Base-by-base conservation (phyloP, 1,284 basidiomycete species). In the Naganishia sp. region DNA sequence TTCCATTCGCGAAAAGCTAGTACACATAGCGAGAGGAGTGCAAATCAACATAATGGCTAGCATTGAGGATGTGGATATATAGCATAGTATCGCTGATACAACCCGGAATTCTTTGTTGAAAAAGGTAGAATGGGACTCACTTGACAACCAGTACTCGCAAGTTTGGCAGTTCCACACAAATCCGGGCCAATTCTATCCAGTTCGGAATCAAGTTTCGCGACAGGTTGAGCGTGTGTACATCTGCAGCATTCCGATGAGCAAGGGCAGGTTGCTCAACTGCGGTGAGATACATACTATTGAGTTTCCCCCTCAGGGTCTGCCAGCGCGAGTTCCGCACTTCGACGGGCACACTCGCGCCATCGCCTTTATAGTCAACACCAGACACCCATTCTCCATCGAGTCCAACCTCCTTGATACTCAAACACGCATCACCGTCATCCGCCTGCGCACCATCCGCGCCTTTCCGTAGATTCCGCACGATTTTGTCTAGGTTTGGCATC, bases 381-480 rank as follows among this genome's bases (percentile, higher is more conserved):
- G 56, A 84, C 6, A 93, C 85, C 57, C 82, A 79, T 69, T 87
- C 85, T 70, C 83, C 83, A 71, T 94, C 90, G 21, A 97, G 82
- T 64, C 93, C 93, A 59, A 90, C 86, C 75, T 92, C 88, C 44
- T 86, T 85, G 53, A 97, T 81, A 59, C 85, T 84, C 21, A 97
- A 79, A 63, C 86, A 80, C 0, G 87, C 82, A n/a, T 18, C n/a
- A 4, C 16, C 31, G 6, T 25, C n/a, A 16, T 21, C 25, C 16
- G 7, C 31, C 31, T 59, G 39, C 13, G 21, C 25, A 28, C 28
- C 45, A 21, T 60, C 59, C 10, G 52, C 48, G 25, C 59, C 59
- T 9, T 39, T 36, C 5, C 48, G 21, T 18, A 95, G 84, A 55
- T 89, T 88, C 36, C 81, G 78, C 67, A 88, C 83, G 64, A 97